Base-by-base conservation (phyloP, 2,329 filamentous ascomycete genomes). In the Daldinia eschscholtzii region DNA sequence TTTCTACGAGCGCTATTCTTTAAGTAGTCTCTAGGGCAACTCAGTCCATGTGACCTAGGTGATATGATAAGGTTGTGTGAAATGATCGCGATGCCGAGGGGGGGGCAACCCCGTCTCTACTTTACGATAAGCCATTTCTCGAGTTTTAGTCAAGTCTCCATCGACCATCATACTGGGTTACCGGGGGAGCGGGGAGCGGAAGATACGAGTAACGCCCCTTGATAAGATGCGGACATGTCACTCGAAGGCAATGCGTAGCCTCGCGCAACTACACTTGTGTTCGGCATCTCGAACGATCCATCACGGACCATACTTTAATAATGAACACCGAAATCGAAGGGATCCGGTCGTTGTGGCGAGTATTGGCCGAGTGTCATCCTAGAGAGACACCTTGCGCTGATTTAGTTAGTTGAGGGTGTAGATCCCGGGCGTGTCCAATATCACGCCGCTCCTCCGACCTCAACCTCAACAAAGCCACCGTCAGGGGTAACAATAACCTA, bases 361-460 rank as follows among this genome's bases (percentile, higher is more conserved):
- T 70, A 72, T 60, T 71, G 50, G 64, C 46, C 50, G 74, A 75
- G 73, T 74, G 71, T 68, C 69, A 70, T 71, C 61, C 65, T 65
- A 64, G 64, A 55, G 61, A 66, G 60, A 66, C 69, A 67, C 70
- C 69, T 70, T 63, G 70, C 64, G 66, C 68, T 61, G 68, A 65
- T 70, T 74, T 72, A 67, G 70, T 70, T 70, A 75, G 67, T 74
- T 65, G 71, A 73, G 64, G 58, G 67, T 65, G 67, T 70, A 73
- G 65, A 73, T 72, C 67, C 73, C 72, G 68, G 70, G 63, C 63
- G 63, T 72, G 72, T 69, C 70, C 69, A 71, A 64, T 64, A 67
- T 59, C 65, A 70, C 70, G 67, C 73, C 70, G 73, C 67, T 70
- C 70, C 71, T 71, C 73, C 70, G 72, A 71, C 70, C 57, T 39